Base-by-base conservation (phyloP, 768 basidiomycete genomes). In the Botryobasidium botryosum region DNA sequence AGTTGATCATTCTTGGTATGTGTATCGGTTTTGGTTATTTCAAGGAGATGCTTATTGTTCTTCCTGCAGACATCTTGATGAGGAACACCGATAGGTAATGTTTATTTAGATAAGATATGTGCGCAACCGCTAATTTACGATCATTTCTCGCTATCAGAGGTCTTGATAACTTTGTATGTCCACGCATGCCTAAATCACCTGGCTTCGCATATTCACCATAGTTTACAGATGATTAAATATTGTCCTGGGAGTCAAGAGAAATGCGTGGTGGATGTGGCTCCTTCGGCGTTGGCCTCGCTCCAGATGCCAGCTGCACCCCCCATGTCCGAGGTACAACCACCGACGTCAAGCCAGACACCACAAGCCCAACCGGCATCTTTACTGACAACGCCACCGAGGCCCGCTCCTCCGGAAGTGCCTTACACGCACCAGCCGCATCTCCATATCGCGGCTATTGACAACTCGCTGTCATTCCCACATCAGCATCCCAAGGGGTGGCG, bases 401-500 rank as follows among this genome's bases (percentile, higher is more conserved):
- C 21, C 29, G 25, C 61, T 3, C 32, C 50, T 43, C 17, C 46
- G 13, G 47, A 29, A 6, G 49, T 50, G 21, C 13, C 45, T 18
- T 44, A 44, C 35, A 41, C 35, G 15, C 40, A 41, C 41, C 69
- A 68, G 49, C 82, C 85, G 2, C 86, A 90, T 56, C 75, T 90
- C 35, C 86, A 88, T 56, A 82, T 90, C 46, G 86, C 87, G 36
- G 87, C 87, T 7, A 92, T 92, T 50, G 88, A 91, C 56, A 91
- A 91, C 59, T 88, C 84, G 0, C 70, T 92, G 29, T 83, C 84
- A 2, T 92, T 88, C 55, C 88, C 88, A 21, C 84, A 90, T 51
- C 79, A 87, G 54, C 86, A 91, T 53, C 88, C 88, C 0, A 71
- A 75, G 48, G 86, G 75, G 25, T 75, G 72, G 74, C 54, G 68